phyloP scores from a whole-genome alignment of 2,329 filamentous ascomycete genomes.

The Tolypocladium paradoxum region DNA sequence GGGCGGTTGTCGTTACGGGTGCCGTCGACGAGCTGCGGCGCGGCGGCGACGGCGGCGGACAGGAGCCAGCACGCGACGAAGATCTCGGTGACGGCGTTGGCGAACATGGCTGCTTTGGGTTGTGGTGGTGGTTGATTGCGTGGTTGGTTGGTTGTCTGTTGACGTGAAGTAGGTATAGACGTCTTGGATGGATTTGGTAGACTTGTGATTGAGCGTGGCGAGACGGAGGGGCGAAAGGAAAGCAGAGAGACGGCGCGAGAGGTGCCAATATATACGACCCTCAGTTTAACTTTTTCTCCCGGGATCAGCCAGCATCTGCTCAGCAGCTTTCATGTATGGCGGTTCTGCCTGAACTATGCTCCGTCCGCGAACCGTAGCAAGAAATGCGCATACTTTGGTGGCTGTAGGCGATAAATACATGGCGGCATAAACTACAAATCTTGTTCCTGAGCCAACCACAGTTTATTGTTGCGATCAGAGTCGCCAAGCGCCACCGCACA shows the following conservation, averaged over 20 bases:
- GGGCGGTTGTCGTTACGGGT: too few species aligned
- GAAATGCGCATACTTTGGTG: neutral
- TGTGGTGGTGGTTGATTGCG: neutral
- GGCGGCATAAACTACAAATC: neutral
- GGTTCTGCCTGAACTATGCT: neutral
- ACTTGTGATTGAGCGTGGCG: too few species aligned
- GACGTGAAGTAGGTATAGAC: too few species aligned
- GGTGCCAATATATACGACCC: too few species aligned
- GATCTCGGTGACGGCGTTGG: neutral
- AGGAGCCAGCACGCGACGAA: neutral
- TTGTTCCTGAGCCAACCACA: neutral
- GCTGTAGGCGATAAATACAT: neutral
- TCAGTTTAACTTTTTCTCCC: too few species aligned
- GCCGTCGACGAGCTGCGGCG: neutral
- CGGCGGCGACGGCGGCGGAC: neutral
- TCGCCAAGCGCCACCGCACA: neutral
- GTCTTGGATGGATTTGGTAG: too few species aligned
- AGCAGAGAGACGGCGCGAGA: too few species aligned
- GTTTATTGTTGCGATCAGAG: too few species aligned
- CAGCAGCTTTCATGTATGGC: too few species aligned
- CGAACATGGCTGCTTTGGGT: neutral
- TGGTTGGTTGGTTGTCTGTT: neutral
- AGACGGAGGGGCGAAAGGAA: too few species aligned
- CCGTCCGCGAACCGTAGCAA: neutral
- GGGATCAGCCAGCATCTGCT: too few species aligned